Evolutionary conservation across 2,329 filamentous ascomycete genomes (phyloP), one percentile per base, ranked within the genome.

Genomic region (Dendrostoma leiphaemia): DNA sequence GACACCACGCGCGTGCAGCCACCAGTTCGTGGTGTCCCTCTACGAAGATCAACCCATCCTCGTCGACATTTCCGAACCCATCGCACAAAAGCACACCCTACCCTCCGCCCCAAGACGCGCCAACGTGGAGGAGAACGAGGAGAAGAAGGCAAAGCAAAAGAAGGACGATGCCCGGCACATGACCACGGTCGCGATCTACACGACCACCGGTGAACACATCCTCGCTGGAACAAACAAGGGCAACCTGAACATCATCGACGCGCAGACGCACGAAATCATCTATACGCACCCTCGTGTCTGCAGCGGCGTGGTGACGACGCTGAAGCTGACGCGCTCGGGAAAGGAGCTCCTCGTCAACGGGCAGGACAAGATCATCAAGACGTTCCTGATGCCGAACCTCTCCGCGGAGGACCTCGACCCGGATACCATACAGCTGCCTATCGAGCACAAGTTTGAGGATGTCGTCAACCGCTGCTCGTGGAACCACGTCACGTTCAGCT

Each of bases 391-490:
- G 61, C 94, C 95, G 0, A 90, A 97, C 64, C 79, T 88, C 35
- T 79, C 82, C 10, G 78, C 76, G 2, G 74, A 81, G 13, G 82
- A 89, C 63, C 80, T 96, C 40, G 89, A 96, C 61, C 83, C 89
- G 19, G 89, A 95, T 63, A 93, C 88, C 26, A 88, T 99, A 64
- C 88, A 93, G 64, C 78, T 99, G 37, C 90, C 94, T 37, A 84
- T 97, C 12, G 93, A 99, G 71, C 94, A 99, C 74, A 97, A 97
- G 67, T 99, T 97, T 64, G 92, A 97, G 70, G 95, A 99, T 67
- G 88, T 97, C 4, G 94, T 99, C 48, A 97, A 99, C 67, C 85
- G 89, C 41, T 75, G 97, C 12, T 91, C 89, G 6, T 99, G 94
- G 94, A 99, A 97, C 66, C 91, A 97, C 66, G 92, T 96, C 55